Base-by-base conservation (phyloP, 768 basidiomycete species). In the Leucocoprinus birnbaumii region DNA sequence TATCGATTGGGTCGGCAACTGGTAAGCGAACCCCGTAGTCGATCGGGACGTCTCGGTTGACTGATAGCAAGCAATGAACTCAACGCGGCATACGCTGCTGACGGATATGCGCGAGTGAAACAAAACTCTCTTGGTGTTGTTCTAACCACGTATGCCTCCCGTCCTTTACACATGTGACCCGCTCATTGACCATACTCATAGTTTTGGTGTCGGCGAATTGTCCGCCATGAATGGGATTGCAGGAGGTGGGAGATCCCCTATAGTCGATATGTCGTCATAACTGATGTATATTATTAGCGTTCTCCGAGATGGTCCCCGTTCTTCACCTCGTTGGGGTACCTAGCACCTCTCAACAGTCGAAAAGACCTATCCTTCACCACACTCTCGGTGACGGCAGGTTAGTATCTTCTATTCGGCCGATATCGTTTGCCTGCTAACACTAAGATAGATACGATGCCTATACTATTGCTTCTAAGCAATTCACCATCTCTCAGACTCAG, bases 91-190 rank as follows among this genome's bases (percentile, higher is more conserved):
- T 97, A 97, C 68, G 94, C 94, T 14, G 91, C 91, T 0, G 94
- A 95, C 64, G 94, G 94, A 10, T 96, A 96, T 68, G 91, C 94
- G 18, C 82, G 95, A 55, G 85, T 94, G 50, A 95, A 93, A 60
- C 82, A 86, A 48, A 72, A 77, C 45, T 77, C 82, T 61, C 71
- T 92, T 46, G 90, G 89, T 48, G 90, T 84, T 7, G 69, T 94
- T 3, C 41, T 51, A 2, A 65, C 64, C 3, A 65, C 62, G 60
- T 62, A 47, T 10, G 54, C 53, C 9, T 5, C 38, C 38, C 10
- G 6, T 22, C 45, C 2, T 11, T 22, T 10, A 31, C 11, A 9
- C 5, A 16, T 16, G 16, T 2, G 1, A 13, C 13, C 3, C 21
- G 3, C 7, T 14, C 19, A 18, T 22, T 49, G 60, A 19, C 19